Conservation (phyloP, 805 yeast genomes). For the Starmera dryadoides region DNA sequence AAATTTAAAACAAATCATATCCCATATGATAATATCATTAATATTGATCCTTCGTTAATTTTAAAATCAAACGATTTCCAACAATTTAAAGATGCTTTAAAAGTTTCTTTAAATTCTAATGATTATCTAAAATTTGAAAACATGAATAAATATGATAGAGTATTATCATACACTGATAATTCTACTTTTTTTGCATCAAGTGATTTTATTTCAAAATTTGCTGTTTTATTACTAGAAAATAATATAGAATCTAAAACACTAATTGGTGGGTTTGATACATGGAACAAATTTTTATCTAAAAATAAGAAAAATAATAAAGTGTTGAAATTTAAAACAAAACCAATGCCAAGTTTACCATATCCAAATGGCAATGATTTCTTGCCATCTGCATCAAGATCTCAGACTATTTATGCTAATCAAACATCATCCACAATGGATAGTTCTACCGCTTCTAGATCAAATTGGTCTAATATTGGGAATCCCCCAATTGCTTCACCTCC, state of each 20-base stretch:
- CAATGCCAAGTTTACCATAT: constrained; percentile 21
- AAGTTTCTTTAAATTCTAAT: neutral
- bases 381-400: no score
- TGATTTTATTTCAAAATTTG: constrained; percentile 27
- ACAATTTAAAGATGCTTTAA: constrained; percentile 14
- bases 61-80: constrained; percentile 24
- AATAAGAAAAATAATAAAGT: constrained; percentile 14
- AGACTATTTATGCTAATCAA: constrained; percentile 16
- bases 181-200: constrained; percentile 22
- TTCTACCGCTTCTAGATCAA: no score
- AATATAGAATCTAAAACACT: constrained; percentile 19
- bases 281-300: constrained; percentile 28
- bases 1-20: constrained; percentile 27
- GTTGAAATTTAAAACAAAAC: constrained; percentile 16
- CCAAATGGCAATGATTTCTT: constrained; percentile 23
- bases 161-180: constrained; percentile 33
- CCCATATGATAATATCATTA: constrained; percentile 29
- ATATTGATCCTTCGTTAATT: constrained; percentile 34
- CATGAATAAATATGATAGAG: constrained; percentile 24
- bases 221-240: constrained; percentile 11
- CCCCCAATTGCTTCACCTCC: no score
- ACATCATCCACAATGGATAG: constrained; percentile 5
- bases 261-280: constrained; percentile 38
- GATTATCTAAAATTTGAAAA: constrained; percentile 19
- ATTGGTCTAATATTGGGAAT: no score